Evolutionary conservation across 495 filamentous ascomycete genomes (phyloP).

Genomic region (Xylaria bambusicola): DNA sequence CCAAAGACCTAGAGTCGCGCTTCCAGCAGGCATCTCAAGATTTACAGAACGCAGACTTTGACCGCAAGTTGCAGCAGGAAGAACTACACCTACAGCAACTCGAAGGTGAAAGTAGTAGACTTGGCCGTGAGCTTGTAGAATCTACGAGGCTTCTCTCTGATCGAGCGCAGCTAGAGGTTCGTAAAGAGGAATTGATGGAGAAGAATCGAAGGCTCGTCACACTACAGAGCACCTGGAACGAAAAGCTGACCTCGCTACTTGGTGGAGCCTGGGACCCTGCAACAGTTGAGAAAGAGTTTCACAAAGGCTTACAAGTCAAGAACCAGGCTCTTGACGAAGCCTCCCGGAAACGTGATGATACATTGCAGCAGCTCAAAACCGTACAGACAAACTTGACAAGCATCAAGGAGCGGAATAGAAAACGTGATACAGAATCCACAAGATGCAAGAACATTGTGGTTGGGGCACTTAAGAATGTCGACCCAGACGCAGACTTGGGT

Average conservation of each 20-base stretch:
- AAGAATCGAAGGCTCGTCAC: slow-evolving; percentile 71
- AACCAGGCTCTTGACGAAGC: slow-evolving; percentile 55
- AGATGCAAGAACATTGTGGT: slow-evolving; percentile 54
- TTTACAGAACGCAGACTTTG: slow-evolving; percentile 62
- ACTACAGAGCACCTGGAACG: slow-evolving; percentile 71
- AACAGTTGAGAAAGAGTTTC: slow-evolving; percentile 71
- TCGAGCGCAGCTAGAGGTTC: slow-evolving; percentile 74
- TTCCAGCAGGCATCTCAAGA: slow-evolving; percentile 64
- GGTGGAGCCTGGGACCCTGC: slow-evolving; percentile 66
- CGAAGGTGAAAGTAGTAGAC: slow-evolving; percentile 65
- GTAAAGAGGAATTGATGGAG: slow-evolving; percentile 74
- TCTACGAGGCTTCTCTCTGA: slow-evolving; percentile 76
- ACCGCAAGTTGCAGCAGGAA: slow-evolving; percentile 63
- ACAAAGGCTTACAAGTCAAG: slow-evolving; percentile 61
- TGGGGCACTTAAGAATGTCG: slow-evolving; percentile 40
- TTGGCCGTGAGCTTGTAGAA: slow-evolving; percentile 76
- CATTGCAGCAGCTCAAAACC: slow-evolving; percentile 73
- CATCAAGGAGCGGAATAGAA: slow-evolving; percentile 58
- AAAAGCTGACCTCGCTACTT: slow-evolving; percentile 64
- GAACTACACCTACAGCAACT: slow-evolving; percentile 64
- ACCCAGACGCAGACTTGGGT: slow-evolving; percentile 28
- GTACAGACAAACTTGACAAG: slow-evolving; percentile 75
- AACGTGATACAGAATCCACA: slow-evolving; percentile 64
- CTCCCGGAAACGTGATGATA: slow-evolving; percentile 66
- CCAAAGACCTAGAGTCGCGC: slow-evolving; percentile 65